Evolutionary conservation across 208 protist genomes (phyloP), one percentile per base, ranked within the genome.

Genomic region (Porcisia hertigi): DNA sequence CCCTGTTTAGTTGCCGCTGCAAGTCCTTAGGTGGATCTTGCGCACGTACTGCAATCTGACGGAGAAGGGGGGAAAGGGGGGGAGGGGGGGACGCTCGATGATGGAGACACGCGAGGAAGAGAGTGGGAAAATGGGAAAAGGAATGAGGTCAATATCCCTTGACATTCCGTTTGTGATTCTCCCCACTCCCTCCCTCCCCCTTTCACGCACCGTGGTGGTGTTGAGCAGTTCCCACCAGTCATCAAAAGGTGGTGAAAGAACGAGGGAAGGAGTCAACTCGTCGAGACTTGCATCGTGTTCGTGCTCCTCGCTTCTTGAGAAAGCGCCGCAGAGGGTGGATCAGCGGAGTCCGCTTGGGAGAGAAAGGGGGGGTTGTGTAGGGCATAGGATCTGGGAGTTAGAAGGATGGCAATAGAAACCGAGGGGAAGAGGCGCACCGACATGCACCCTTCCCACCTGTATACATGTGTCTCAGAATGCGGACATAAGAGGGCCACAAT

Each of bases 1-100:
- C 7, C 39, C 59, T 36, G 39, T 71, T 54, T 71, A 75, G 69
- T 64, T 70, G 70, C 43, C n/a, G 54, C 25, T 25, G 41, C 63
- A 52, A 52, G 63, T 52, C 63, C 63, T 67, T 67, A 47, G 20
- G 63, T 67, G 63, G 63, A 67, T 49, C 63, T 34, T 47, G 23
- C 63, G 23, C 41, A 45, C 62, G 25, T 45, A 11, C 41, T 59
- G 55, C 23, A 59, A 30, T 23, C 4, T 43, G n/a, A 25, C 16
- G 20, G n/a, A 41, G 14, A 23, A 39, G 36, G 41, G 23, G 7
- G 60, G 39, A 36, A 18, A 11, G 20, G 25, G 9, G 12, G 20
- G 58, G 23, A 5, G 14, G 58, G 36, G 36, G 30, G 30, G 23
- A 30, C 60, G 23, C 60, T 36, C 16, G 34, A 65, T 20, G 11